phyloP scores from a whole-genome alignment of 495 filamentous ascomycete genomes.

The Chaetomidium leptoderma region DNA sequence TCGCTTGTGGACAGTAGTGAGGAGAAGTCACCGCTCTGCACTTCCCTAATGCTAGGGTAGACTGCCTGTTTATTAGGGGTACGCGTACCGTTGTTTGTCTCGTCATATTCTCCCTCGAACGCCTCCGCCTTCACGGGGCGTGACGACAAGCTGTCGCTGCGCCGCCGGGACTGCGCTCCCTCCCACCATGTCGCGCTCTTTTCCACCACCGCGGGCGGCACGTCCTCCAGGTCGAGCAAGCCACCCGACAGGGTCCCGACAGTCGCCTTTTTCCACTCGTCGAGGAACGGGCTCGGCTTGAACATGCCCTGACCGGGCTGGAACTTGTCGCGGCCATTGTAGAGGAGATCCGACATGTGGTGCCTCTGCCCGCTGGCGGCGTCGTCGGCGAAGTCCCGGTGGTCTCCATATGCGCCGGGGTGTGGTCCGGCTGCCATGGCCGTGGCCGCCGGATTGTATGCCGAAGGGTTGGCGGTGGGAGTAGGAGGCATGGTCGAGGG shows the following conservation, averaged over 20 bases:
- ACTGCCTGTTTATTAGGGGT: constrained; percentile 9
- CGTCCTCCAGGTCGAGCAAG: constrained; percentile 46
- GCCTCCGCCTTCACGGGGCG: constrained; percentile 42
- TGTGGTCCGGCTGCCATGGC: neutral
- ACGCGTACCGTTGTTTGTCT: constrained; percentile 46
- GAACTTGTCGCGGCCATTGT: constrained; percentile 41
- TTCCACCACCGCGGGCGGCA: constrained; percentile 25
- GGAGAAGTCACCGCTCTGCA: constrained; percentile 17
- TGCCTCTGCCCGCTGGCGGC: constrained; percentile 26
- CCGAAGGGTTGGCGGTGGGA: neutral
- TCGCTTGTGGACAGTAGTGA: constrained; percentile 2
- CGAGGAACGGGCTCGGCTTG: constrained; percentile 44
- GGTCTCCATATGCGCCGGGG: constrained; percentile 8
- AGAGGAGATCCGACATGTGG: constrained; percentile 43
- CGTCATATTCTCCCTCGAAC: constrained; percentile 49
- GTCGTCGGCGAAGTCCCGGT: constrained; percentile 20
- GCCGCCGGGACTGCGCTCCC: constrained; percentile 35
- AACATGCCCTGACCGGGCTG: constrained; percentile 43
- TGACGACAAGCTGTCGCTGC: constrained; percentile 34
- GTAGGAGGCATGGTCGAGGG: neutral
- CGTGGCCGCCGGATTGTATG: neutral
- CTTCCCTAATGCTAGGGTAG: constrained; percentile 18
- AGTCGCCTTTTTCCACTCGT: constrained; percentile 57
- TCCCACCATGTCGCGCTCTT: constrained; percentile 53
- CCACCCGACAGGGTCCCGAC: constrained; percentile 48